Percentiles rank a stretch among this genome's conserved stretches.
Conservation (phyloP, 345 rosid species). For the Boechera divaricarpa region DNA sequence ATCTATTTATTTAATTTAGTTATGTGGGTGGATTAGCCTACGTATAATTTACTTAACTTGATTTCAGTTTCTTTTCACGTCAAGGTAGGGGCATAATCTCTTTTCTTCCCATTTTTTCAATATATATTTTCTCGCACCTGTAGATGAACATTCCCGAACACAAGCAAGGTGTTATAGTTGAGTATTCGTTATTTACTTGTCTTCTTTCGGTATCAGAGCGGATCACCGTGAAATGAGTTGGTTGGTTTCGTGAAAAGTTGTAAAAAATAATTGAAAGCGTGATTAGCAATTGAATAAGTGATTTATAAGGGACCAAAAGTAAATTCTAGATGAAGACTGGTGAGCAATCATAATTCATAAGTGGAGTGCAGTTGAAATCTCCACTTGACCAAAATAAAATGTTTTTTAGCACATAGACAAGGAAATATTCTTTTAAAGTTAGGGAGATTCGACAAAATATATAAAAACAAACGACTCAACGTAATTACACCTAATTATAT, state of each 20-base stretch:
- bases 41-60: not conserved
- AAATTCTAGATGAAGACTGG: conserved; percentile 16
- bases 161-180: conserved; percentile 4
- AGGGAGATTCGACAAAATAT: not conserved
- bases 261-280: not conserved
- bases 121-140: no score
- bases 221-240: not conserved
- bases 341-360: conserved; percentile 15
- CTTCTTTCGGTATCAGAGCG: not conserved
- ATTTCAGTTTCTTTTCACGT: no score
- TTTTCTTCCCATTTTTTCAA: no score
- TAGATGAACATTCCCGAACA: not conserved
- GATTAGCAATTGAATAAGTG: not conserved
- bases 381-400: not conserved
- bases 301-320: not conserved
- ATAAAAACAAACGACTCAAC: not conserved
- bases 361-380: not conserved
- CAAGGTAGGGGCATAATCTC: no score
- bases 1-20: not conserved
- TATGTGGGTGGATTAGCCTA: not conserved
- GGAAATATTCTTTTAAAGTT: not conserved
- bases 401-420: not conserved
- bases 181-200: not conserved
- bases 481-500: no score
- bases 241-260: conserved; percentile 11